Evolutionary conservation across 2,329 filamentous ascomycete genomes (phyloP).

Genomic region (Sporothrix brunneoviolacea): DNA sequence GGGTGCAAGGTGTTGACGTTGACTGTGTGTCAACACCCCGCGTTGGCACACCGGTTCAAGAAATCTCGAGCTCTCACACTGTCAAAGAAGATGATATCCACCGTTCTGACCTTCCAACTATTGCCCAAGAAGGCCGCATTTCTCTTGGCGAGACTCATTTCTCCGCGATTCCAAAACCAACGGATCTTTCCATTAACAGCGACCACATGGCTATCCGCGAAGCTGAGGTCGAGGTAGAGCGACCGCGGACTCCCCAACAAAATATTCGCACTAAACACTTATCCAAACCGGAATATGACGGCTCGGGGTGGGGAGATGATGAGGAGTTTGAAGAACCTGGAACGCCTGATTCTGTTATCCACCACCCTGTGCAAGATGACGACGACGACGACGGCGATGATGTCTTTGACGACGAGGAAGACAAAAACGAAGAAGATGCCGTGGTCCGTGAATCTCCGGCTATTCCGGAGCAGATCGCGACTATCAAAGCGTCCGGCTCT

Average conservation of each 20-base stretch:
- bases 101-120: conserved; percentile 6
- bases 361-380: conserved; percentile 52
- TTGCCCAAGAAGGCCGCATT: conserved; percentile 18
- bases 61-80: conserved; percentile 17
- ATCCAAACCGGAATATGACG: conserved; percentile 58
- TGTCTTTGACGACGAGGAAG: conserved; percentile 23
- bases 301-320: conserved; percentile 54
- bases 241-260: conserved; percentile 44
- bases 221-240: conserved; percentile 19
- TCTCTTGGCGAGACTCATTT: conserved; percentile 13
- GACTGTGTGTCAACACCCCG: conserved; percentile 49
- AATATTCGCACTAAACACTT: conserved; percentile 39
- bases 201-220: conserved; percentile 26
- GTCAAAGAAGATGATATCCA: conserved; percentile 16
- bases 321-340: conserved; percentile 53
- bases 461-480: conserved; percentile 77
- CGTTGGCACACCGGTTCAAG: conserved; percentile 33
- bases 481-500: conserved; percentile 80
- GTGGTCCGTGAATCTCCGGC: conserved; percentile 44
- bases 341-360: conserved; percentile 86
- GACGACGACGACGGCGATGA: conserved; percentile 14
- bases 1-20: conserved; percentile 28
- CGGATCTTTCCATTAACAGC: conserved; percentile 26
- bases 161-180: conserved; percentile 16
- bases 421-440: conserved; percentile 26